Evolutionary conservation across 164 flowering plant species (phyloP), one percentile per base, ranked within the genome.

Genomic region (Stephania japonica): DNA sequence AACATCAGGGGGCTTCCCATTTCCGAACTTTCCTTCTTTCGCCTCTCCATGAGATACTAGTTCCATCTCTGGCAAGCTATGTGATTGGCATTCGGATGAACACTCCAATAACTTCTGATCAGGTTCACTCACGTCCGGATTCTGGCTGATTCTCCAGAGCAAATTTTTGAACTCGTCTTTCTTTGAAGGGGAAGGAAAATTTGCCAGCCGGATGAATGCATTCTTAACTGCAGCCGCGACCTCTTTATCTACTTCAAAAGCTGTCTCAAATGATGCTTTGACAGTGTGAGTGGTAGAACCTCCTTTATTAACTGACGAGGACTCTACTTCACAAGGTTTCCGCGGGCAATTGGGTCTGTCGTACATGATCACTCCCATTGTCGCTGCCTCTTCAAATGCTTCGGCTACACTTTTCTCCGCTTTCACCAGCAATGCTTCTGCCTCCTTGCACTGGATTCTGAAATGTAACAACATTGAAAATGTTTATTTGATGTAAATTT

Each of bases 201-300:
- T 85, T 69, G 91, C 91, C 38, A 95, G 90, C 78, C 76, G 83
- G n/a, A 82, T 47, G 61, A 93, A 87, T 73, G 97, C 98, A 47
- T 80, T 72, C 83, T 92, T 95, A 42, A 95, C 93, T 7, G 97
- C 96, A 49, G 91, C 86, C 73, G 98, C 94, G 38, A 91, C 98
- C 80, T 95, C 89, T 83, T 86, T 92, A 75, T 92, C 97, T 9
- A 94, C 94, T 64, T 92, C 97, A 83, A 94, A 94, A 75, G 94
- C 96, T 68, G 94, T 91, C 80, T 89, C 97, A 79, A 94, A 90
- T 70, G 97, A 87, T 73, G 97, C 91, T 24, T 82, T 85, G 24
- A 95, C 85, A 11, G 87, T 83, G 74, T 89, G 97, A 73, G 87
- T 87, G 11, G 92, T 81, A 64, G 89, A 82, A 26, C 84, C 88